Percentiles rank a stretch among this genome's conserved stretches.
phyloP scores from a whole-genome alignment of 805 yeast species.

The Candida silvicultrix region DNA sequence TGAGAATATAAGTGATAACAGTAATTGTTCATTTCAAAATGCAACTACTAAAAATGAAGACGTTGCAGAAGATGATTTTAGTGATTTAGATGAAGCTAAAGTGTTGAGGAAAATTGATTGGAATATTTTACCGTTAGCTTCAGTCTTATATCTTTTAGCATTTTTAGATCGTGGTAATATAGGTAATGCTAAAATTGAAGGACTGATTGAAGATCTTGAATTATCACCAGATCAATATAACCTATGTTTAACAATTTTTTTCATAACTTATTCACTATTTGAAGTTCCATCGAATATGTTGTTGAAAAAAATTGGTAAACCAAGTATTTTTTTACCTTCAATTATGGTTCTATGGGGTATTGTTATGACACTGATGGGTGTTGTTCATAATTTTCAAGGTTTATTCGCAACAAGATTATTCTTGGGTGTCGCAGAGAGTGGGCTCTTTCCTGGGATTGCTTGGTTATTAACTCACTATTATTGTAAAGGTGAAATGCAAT shows the following conservation, averaged over 20 bases:
- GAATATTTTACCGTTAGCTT: constrained; percentile 38
- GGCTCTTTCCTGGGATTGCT: constrained; percentile 34
- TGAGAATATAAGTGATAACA: neutral
- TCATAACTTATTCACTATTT: constrained; percentile 37
- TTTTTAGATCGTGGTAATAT: constrained; percentile 47
- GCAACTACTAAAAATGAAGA: neutral
- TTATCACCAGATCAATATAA: constrained; percentile 37
- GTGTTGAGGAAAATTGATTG: constrained; percentile 33
- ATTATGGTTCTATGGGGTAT: constrained; percentile 39
- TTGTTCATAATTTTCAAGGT: constrained; percentile 24
- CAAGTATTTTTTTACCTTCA: constrained; percentile 38
- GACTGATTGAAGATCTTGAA: constrained; percentile 36
- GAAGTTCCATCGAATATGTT: constrained; percentile 35
- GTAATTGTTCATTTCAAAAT: neutral
- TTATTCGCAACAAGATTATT: constrained; percentile 34
- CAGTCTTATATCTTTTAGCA: constrained; percentile 40
- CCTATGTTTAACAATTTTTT: constrained; percentile 38
- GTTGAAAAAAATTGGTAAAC: constrained; percentile 35
- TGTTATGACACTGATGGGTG: constrained; percentile 39
- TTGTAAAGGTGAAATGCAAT: constrained; percentile 28
- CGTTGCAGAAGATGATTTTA: neutral
- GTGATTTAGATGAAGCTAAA: constrained; percentile 3
- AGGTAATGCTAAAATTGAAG: constrained; percentile 49
- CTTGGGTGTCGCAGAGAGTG: constrained; percentile 35
- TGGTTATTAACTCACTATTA: constrained; percentile 32